A percentile compares a stretch with the other conserved stretches of the same genome.
Evolutionary conservation across 225 moss, liverwort and hornwort species (phyloP).

Genomic region (Pseudisothecium myosuroides): DNA sequence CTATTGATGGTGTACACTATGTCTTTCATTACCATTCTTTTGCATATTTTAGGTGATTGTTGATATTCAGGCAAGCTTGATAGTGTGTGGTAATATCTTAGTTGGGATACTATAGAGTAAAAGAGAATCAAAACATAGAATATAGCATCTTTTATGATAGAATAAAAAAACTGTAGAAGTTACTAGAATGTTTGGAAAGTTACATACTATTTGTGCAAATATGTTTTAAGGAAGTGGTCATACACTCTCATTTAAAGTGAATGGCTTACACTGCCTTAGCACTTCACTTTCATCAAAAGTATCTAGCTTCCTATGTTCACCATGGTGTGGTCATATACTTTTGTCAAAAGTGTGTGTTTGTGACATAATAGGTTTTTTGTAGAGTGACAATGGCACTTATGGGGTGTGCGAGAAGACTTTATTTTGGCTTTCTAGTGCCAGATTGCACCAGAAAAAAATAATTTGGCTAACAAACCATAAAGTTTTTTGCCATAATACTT

Average conservation of each 20-base stretch:
- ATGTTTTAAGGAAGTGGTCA: not conserved
- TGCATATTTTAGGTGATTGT: not conserved
- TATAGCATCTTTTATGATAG: not conserved
- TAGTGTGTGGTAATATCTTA: no score
- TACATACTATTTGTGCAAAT: not conserved
- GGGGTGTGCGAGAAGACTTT: no score
- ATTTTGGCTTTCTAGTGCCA: no score
- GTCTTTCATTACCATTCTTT: not conserved
- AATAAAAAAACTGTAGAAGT: fast-evolving
- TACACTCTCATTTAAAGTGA: not conserved
- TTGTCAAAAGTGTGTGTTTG: fast-evolving
- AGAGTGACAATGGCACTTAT: not conserved
- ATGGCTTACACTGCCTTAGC: fast-evolving
- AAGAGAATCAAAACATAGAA: not conserved
- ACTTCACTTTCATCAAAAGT: not conserved
- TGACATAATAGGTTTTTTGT: not conserved
- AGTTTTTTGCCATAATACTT: no score
- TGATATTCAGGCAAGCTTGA: not conserved
- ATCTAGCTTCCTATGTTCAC: not conserved
- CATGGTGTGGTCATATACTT: not conserved
- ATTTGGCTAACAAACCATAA: no score
- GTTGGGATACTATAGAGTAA: not conserved
- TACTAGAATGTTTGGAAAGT: not conserved
- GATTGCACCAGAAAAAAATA: no score
- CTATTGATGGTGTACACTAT: not conserved